Evolutionary conservation across 805 yeast species (phyloP), one percentile per base, ranked within the genome.

Genomic region (Blastobotrys mokoenaii): DNA sequence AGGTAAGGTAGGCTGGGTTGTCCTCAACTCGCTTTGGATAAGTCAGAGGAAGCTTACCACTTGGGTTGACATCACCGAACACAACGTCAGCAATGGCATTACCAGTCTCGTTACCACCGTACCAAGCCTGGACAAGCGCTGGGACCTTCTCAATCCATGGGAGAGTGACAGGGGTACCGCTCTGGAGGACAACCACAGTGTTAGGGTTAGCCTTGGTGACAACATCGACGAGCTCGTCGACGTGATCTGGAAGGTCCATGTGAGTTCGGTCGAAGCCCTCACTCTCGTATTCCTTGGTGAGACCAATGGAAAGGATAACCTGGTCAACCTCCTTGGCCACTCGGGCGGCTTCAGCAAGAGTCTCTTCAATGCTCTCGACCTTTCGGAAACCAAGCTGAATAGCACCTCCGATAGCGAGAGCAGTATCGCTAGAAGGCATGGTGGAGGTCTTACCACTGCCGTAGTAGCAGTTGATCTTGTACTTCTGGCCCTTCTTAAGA

Each of bases 101-200:
- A 46, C 82, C 82, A 30, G 64, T 54, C 51, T 77, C 82, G 48
- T 67, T 68, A 46, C 82, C 83, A 50, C 76, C 76, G 56, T 68
- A 75, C 70, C 77, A 74, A 12, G 76, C 73, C 37, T 75, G 78
- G 3, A 76, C 59, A 17, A 76, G 44, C 1, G 71, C 69, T 33
- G 66, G 64, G 14, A 66, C 72, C 20, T 68, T 54, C 7, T 53
- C 47, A 7, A 62, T 48, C 79, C 80, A 76, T 27, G 80, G 81
- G 66, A 78, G 60, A 35, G 72, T 69, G 8, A 77, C 79, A 0
- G 83, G 82, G 14, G 80, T 71, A 40, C 83, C 83, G 2, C 77
- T 68, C 56, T 77, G 80, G 52, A 71, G 69, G 27, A 78, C 78
- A 25, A 78, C 66, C 10, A 73, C 68, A 2, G 73, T 67, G 51